Evolutionary conservation across 1,139 yeast genomes (phyloP), one percentile per base, ranked within the genome.

Genomic region (Blastobotrys apis): DNA sequence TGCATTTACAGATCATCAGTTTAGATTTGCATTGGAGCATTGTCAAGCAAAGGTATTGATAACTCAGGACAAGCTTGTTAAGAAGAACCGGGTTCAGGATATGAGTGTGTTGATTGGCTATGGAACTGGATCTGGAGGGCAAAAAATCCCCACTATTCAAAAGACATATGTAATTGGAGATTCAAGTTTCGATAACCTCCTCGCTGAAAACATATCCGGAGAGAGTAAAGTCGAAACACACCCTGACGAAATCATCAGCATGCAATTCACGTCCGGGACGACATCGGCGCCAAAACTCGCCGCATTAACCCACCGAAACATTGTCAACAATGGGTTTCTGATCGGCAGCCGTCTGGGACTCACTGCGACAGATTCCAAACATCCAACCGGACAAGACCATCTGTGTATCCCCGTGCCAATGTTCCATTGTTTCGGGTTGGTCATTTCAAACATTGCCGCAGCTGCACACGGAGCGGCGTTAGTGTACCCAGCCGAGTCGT

Each of bases 351-450:
- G 63, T 10, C 55, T 63, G 60, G 60, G 58, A 6, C 53, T 63
- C 20, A 47, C 54, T 1, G 56, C 62, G 6, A 47, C 56, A 2
- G 17, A 50, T 5, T 47, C 57, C 3, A 31, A 39, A 25, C 60
- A 58, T 34, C 62, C 62, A n/a, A 44, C 58, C 8, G 54, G 56
- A 9, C 63, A 59, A 36, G 66, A 63, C 47, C 54, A 52, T 20
- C 33, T 63, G 30, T 61, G 65, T 47, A 49, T 57, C n/a, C 64
- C 66, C 2, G 66, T 63, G 10, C 66, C 66, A 23, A 57, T 63
- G 64, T 63, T 61, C 47, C 66, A 63, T 45, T 62, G 66, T 47
- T 63, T 63, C 45, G 67, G 67, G 6, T 52, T 63, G n/a, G 64
- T 63, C 2, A 53, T 63, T 22, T 52, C 63, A n/a, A 62, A 63